A percentile compares a stretch with the other conserved stretches of the same genome.
Conservation (phyloP, 1,284 basidiomycete species). For the Singerocomus rubriflavus region DNA sequence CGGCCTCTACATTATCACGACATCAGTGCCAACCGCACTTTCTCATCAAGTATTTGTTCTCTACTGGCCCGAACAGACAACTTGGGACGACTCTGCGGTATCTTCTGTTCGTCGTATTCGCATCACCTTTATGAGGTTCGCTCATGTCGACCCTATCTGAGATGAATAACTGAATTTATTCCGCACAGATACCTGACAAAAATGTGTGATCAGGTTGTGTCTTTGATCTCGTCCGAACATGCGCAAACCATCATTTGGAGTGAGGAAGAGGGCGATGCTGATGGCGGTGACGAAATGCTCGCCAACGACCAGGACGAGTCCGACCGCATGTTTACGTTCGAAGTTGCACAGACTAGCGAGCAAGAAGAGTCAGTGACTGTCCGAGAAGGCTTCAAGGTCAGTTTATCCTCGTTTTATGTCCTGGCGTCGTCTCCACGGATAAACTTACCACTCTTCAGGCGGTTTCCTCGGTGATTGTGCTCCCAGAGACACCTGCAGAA, state of each 20-base stretch:
- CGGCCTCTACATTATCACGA: constrained; percentile 46
- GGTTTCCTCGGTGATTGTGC: constrained; percentile 13
- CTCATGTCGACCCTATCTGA: not conserved
- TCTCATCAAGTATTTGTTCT: constrained; percentile 42
- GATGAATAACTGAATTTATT: not conserved
- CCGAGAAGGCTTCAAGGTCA: constrained; percentile 43
- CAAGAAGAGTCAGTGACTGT: constrained; percentile 51
- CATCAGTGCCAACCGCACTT: constrained; percentile 3
- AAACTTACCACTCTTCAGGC: constrained; percentile 8
- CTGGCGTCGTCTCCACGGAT: not conserved
- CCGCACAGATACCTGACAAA: constrained; percentile 50
- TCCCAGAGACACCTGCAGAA: constrained; percentile 6
- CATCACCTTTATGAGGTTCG: constrained; percentile 61
- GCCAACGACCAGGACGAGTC: constrained; percentile 39
- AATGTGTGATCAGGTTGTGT: constrained; percentile 50
- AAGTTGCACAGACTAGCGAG: constrained; percentile 55
- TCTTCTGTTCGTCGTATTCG: constrained; percentile 49
- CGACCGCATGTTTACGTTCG: constrained; percentile 51
- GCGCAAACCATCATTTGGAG: constrained; percentile 43
- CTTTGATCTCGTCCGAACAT: constrained; percentile 46
- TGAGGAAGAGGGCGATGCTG: constrained; percentile 36
- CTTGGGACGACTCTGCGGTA: constrained; percentile 52
- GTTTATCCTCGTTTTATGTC: not conserved
- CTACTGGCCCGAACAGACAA: constrained; percentile 61
- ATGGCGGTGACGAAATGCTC: constrained; percentile 22